Conservation (phyloP, 2,329 filamentous ascomycete genomes). For the Hypocreales sp. region DNA sequence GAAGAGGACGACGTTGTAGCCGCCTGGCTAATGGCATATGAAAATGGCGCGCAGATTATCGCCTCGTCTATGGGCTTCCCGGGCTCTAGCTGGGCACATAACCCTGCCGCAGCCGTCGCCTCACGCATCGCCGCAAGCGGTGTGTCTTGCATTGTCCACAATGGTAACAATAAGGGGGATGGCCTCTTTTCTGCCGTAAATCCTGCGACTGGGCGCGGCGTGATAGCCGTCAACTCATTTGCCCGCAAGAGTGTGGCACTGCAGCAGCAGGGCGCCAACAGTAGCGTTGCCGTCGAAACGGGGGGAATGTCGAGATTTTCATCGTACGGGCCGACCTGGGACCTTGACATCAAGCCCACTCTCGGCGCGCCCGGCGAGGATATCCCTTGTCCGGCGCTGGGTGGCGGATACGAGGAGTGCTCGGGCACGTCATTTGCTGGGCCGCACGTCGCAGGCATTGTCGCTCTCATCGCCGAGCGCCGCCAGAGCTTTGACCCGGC, state of each 20-base stretch:
- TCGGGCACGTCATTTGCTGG: constrained; percentile 47
- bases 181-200: too few species aligned
- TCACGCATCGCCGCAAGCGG: too few species aligned
- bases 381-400: constrained; percentile 33
- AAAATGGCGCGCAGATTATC: constrained; percentile 41
- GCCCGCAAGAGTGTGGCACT: too few species aligned
- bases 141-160: too few species aligned
- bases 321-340: constrained; percentile 45
- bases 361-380: constrained; percentile 37
- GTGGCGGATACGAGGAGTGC: constrained; percentile 33
- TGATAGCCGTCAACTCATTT: too few species aligned
- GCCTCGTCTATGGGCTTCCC: constrained; percentile 34
- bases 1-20: constrained; percentile 40
- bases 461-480: constrained; percentile 35
- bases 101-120: too few species aligned
- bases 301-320: constrained; percentile 32
- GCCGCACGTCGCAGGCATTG: constrained; percentile 37
- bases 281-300: too few species aligned
- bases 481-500: constrained; percentile 32
- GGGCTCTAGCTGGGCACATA: constrained; percentile 22
- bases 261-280: too few species aligned
- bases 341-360: constrained; percentile 39
- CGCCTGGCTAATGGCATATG: constrained; percentile 42
- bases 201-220: too few species aligned
- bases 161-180: too few species aligned